These are phyloP conservation scores for Globisporangium perplexum DNA, from an alignment of 352 stramenopile species.

Conservation along the genomic window DNA sequence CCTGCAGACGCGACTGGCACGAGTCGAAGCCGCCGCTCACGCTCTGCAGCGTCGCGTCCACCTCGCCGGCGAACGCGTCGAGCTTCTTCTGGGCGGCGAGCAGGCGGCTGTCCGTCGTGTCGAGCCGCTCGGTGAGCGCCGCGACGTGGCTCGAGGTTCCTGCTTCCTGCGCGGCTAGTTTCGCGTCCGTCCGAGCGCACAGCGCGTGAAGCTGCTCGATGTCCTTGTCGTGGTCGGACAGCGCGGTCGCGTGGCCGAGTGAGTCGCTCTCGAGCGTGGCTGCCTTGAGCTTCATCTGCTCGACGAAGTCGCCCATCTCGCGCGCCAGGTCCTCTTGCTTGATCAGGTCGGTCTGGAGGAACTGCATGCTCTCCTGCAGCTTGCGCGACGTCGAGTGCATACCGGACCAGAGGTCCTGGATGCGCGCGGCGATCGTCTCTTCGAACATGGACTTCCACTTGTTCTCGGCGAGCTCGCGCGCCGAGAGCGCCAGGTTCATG, in stretches of 20 bases:
- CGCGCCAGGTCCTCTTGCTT: constrained; percentile 31
- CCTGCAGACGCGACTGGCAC: constrained; percentile 20
- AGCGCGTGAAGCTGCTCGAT: constrained; percentile 28
- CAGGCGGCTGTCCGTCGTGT: constrained; percentile 15
- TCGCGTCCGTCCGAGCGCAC: constrained; percentile 15
- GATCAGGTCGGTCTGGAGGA: constrained; percentile 41
- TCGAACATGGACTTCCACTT: constrained; percentile 58
- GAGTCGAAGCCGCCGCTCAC: constrained; percentile 22
- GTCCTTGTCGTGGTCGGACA: constrained; percentile 22
- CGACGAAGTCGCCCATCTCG: constrained; percentile 25
- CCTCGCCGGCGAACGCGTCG: constrained; percentile 19
- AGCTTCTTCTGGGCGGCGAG: constrained; percentile 14
- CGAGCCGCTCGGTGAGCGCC: constrained; percentile 21
- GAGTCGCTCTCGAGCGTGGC: constrained; percentile 16
- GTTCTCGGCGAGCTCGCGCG: constrained; percentile 38
- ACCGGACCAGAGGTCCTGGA: constrained; percentile 51
- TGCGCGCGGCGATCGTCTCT: constrained; percentile 30
- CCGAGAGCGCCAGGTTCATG: constrained; percentile 29
- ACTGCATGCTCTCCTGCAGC: constrained; percentile 30
- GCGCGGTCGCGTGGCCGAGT: constrained; percentile 11
- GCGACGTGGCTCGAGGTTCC: constrained; percentile 14
- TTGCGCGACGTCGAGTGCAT: constrained; percentile 29
- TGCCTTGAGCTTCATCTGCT: constrained; percentile 20
- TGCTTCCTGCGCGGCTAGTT: constrained; percentile 22
- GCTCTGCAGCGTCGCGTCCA: constrained; percentile 25